phyloP scores from a whole-genome alignment of 495 filamentous ascomycete genomes.

The Penicillium ochrochloron region DNA sequence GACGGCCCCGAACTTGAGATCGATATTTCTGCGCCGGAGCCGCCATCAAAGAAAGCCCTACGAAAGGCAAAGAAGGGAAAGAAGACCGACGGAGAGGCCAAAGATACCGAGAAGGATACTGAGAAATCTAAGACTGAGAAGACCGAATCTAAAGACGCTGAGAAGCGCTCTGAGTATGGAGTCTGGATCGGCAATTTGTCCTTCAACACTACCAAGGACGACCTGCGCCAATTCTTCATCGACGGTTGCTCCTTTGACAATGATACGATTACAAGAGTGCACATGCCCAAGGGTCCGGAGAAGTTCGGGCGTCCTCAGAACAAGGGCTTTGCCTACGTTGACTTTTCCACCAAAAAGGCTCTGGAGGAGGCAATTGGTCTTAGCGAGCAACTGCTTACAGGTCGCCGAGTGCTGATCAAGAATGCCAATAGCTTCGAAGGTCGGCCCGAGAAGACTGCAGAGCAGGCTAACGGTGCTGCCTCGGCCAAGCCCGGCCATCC shows the following conservation, averaged over 20 bases:
- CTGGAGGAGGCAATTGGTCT: slow-evolving; percentile 73
- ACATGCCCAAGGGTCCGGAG: slow-evolving; percentile 66
- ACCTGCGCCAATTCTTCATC: slow-evolving; percentile 77
- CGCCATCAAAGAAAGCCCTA: slow-evolving; percentile 88
- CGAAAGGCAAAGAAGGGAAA: slow-evolving; percentile 76
- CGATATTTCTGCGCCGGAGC: slow-evolving; percentile 83
- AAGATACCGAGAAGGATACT: slow-evolving; percentile 32
- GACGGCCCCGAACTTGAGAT: slow-evolving; percentile 77
- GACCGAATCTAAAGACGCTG: slow-evolving; percentile 32
- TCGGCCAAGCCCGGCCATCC: slow-evolving; percentile 54
- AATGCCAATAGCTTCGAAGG: slow-evolving; percentile 84
- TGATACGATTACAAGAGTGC: slow-evolving; percentile 75
- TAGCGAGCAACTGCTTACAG: slow-evolving; percentile 75
- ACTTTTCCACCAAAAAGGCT: slow-evolving; percentile 74
- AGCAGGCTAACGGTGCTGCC: slow-evolving; percentile 36
- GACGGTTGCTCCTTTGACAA: slow-evolving; percentile 68
- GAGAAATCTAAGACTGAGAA: slow-evolving; percentile 37
- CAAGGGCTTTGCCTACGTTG: slow-evolving; percentile 94
- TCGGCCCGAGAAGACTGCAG: slow-evolving; percentile 64
- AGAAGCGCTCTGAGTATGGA: slow-evolving; percentile 74
- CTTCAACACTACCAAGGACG: slow-evolving; percentile 73
- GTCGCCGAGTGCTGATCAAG: slow-evolving; percentile 89
- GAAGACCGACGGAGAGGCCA: slow-evolving; percentile 40
- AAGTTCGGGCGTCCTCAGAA: slow-evolving; percentile 63
- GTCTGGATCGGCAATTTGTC: slow-evolving; percentile 96